Percentiles rank a stretch among this genome's conserved stretches.
Evolutionary conservation across 805 yeast genomes (phyloP).

Genomic region (Isabelozyma gotoi): DNA sequence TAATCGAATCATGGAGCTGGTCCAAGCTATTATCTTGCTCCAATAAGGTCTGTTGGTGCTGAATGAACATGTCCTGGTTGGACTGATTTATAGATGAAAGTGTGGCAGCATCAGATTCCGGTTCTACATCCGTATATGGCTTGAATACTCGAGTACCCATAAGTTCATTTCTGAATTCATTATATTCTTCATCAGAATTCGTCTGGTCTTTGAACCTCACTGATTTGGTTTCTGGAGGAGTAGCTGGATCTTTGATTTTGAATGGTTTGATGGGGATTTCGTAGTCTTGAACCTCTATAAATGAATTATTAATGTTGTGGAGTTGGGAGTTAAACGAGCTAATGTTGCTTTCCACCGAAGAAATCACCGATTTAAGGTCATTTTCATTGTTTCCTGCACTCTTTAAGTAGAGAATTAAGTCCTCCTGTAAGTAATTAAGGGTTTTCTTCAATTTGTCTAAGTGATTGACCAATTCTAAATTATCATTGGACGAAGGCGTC

Average conservation of each 20-base stretch:
- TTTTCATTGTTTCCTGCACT: slow-evolving; percentile 1
- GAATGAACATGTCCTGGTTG: slow-evolving; percentile 42
- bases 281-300: slow-evolving; percentile 20
- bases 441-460: slow-evolving; percentile 25
- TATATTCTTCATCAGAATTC: slow-evolving; percentile 15
- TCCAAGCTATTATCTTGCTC: slow-evolving; percentile 39
- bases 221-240: slow-evolving; percentile 17
- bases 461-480: slow-evolving; percentile 31
- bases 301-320: slow-evolving; percentile 16
- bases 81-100: slow-evolving; percentile 20
- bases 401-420: slow-evolving; percentile 12
- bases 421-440: slow-evolving; percentile 29
- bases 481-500: slow-evolving; percentile 39
- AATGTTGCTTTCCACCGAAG: neutral
- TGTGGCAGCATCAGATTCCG: slow-evolving; percentile 16
- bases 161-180: slow-evolving; percentile 26
- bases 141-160: slow-evolving; percentile 35
- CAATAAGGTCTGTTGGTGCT: slow-evolving; percentile 40
- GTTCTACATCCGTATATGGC: slow-evolving; percentile 32
- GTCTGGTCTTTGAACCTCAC: slow-evolving; percentile 40
- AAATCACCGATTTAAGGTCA: slow-evolving; percentile 2
- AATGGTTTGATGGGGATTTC: slow-evolving; percentile 9
- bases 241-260: slow-evolving; percentile 5
- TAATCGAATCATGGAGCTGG: slow-evolving; percentile 30
- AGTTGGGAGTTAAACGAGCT: neutral